phyloP scores from a whole-genome alignment of 331 rosid genomes.

The Acacia concinna region DNA sequence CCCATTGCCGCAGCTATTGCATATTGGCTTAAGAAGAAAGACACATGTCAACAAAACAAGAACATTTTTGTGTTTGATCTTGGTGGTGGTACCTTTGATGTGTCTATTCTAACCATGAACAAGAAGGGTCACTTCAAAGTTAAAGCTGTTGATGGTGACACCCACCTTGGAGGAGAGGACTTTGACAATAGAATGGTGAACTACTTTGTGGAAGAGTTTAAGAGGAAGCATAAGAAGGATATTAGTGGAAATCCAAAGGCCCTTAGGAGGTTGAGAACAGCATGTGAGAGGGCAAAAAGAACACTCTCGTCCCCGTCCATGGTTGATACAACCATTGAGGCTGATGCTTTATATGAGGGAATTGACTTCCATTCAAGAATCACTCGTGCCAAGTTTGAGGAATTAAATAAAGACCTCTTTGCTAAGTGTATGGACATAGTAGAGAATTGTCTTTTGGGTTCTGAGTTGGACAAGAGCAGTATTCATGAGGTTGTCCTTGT shows the following conservation, averaged over 20 bases:
- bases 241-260: not conserved
- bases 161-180: not conserved
- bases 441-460: not conserved
- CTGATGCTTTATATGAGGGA: not conserved
- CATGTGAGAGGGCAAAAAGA: not conserved
- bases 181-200: not conserved
- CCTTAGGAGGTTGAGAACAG: not conserved
- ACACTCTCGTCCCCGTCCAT: not conserved
- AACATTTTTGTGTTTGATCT: not conserved
- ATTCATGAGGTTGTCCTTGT: conserved; percentile 48
- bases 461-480: not conserved
- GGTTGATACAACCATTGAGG: not conserved
- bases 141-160: not conserved
- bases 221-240: not conserved
- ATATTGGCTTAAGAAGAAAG: not conserved
- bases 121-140: not conserved
- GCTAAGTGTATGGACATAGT: not conserved
- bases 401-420: not conserved
- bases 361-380: not conserved
- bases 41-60: not conserved
- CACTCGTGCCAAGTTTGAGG: not conserved
- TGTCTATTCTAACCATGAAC: not conserved
- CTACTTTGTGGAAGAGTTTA: not conserved
- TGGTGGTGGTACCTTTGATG: not conserved
- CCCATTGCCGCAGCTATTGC: not conserved